A percentile compares a stretch with the other conserved stretches of the same genome.
phyloP scores from a whole-genome alignment of 768 basidiomycete species.

The Mycena kentingensis region DNA sequence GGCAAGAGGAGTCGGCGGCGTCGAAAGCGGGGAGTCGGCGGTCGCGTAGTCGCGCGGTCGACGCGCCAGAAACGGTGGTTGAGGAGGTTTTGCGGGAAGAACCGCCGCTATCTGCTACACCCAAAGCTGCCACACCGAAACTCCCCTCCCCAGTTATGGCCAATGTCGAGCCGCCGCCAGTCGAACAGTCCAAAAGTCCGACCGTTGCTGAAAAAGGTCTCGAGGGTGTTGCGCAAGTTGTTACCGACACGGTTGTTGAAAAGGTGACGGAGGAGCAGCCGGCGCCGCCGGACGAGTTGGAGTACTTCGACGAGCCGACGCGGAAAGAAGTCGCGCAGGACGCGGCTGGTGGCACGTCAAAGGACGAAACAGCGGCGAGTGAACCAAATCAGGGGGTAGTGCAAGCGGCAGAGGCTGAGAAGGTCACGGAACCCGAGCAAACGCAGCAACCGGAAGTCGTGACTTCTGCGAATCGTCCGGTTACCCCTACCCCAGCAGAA shows the following conservation, averaged over 20 bases:
- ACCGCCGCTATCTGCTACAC: slow-evolving; percentile 3
- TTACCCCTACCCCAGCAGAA: background rate
- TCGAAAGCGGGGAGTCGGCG: slow-evolving; percentile 26
- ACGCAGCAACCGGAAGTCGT: background rate
- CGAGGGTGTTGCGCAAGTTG: no score
- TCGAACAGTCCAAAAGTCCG: background rate
- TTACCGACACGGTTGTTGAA: no score
- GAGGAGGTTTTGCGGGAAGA: slow-evolving; percentile 1
- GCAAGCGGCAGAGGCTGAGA: slow-evolving; percentile 19
- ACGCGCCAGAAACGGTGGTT: slow-evolving; percentile 15
- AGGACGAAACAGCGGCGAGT: slow-evolving; percentile 11
- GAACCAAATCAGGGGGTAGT: slow-evolving; percentile 12
- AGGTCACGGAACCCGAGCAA: slow-evolving; percentile 8
- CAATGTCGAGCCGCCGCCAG: background rate
- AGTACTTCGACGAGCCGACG: no score
- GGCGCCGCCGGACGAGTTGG: no score
- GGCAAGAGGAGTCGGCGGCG: slow-evolving; percentile 29
- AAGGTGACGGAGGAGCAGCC: slow-evolving; percentile 5
- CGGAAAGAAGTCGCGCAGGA: no score
- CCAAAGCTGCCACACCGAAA: background rate
- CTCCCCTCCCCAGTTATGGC: background rate
- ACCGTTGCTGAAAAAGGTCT: background rate
- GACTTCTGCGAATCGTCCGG: no score
- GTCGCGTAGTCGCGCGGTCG: slow-evolving; percentile 21
- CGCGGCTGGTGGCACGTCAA: no score